Base-by-base conservation (phyloP, 306 rosid species). In the Potentilla sterilis region DNA sequence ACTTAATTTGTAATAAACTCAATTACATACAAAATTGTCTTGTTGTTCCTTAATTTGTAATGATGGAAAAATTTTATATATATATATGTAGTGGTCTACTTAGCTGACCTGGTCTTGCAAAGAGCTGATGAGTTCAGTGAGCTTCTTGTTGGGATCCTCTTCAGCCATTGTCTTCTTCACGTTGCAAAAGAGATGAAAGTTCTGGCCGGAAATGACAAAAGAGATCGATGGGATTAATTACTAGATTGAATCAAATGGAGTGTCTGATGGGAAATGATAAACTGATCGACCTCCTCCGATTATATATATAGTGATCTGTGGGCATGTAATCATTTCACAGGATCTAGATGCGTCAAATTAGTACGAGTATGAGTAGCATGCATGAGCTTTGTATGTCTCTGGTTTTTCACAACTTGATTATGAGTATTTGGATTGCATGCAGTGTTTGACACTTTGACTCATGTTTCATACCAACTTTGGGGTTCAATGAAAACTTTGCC, bases 111-210 rank as follows among this genome's bases (percentile, higher is more conserved):
- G n/a, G 2, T 69, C 40, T 46, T 69, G 73, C 57, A 69, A 69
- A 57, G 73, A 69, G 40, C 6, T 5, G 73, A 69, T 21, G 73
- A 69, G 73, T 69, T 69, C 73, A 4, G 46, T 44, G 58, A 69
- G 42, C 73, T 69, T 52, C 52, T 44, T 14, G 58, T 16, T 34
- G 52, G 46, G 73, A 44, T 24, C 57, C 24, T 46, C 15, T 9
- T 55, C 42, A 1, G 73, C 38, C 73, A 69, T 69, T 69, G 52
- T 67, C 51, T 69, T 69, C 41, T 69, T 46, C 41, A 12, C n/a
- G 63, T 40, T 65, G 43, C 11, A 24, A 40, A 48, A 40, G 48
- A 40, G 69, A 19, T 41, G 49, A 67, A 41, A 43, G 19, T 43
- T 18, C 8, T 13, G n/a, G 40, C 40, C 40, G 40, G 19, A 67